Conservation (phyloP, 345 rosid species). For the Microcos paniculata region DNA sequence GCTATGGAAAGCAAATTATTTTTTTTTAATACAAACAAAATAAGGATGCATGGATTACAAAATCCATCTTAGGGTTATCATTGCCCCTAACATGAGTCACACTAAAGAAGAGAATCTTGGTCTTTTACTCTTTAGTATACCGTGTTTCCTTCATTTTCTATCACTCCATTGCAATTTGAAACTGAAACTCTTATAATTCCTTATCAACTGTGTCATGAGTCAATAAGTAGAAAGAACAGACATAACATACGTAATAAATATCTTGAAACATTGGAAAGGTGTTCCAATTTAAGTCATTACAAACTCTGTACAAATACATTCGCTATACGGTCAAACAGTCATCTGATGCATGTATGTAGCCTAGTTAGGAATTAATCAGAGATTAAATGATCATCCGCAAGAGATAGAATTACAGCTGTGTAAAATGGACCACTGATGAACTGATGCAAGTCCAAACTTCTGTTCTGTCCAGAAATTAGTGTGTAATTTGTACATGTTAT, state of each 20-base stretch:
- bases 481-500: neutral
- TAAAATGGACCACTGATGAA: neutral
- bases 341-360: conserved; percentile 1
- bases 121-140: neutral
- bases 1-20: too few relatives aligned
- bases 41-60: too few relatives aligned
- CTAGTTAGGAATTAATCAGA: neutral
- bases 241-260: too few relatives aligned
- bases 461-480: neutral
- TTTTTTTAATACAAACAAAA: too few relatives aligned
- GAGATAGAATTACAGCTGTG: neutral
- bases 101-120: too few relatives aligned
- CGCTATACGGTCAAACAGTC: neutral
- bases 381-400: neutral
- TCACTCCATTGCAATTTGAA: neutral
- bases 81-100: too few relatives aligned
- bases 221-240: too few relatives aligned
- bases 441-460: neutral
- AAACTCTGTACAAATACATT: neutral
- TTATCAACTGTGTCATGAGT: too few relatives aligned
- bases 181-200: neutral
- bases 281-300: neutral
- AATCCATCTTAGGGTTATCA: too few relatives aligned
- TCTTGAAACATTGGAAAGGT: neutral
- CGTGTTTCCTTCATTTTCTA: too few relatives aligned